Conservation (phyloP, 1,284 basidiomycete species). For the Neolentinus lepideus region DNA sequence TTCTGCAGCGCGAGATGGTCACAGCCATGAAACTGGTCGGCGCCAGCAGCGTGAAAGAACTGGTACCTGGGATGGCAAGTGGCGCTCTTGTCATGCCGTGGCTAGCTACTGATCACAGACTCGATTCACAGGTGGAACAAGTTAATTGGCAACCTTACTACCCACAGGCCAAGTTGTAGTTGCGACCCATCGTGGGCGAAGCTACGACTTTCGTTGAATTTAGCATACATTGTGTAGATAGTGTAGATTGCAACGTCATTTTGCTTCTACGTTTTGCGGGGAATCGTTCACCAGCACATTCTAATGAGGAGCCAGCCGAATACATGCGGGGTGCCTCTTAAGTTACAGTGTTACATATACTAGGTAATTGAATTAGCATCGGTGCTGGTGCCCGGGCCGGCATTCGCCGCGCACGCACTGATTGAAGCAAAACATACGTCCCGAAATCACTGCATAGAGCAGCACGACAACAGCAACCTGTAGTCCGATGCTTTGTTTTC, state of each 20-base stretch:
- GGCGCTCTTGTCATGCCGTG: constrained; percentile 2
- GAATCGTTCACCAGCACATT: no score
- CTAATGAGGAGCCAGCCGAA: no score
- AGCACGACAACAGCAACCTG: no score
- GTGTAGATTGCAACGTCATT: neutral
- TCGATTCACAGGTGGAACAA: constrained; percentile 41
- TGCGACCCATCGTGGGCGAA: neutral
- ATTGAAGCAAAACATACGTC: no score
- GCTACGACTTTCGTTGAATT: neutral
- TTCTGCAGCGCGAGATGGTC: constrained; percentile 77
- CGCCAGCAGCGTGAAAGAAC: constrained; percentile 59
- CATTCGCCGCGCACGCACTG: no score
- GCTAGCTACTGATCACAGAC: no score
- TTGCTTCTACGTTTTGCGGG: neutral
- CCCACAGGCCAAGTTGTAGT: constrained; percentile 31
- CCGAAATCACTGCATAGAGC: no score
- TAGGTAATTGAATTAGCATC: no score
- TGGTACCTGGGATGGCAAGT: constrained; percentile 76
- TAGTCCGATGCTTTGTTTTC: no score
- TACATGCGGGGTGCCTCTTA: no score
- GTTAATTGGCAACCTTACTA: constrained; percentile 56
- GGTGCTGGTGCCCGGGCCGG: no score
- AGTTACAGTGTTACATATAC: no score
- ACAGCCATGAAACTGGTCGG: constrained; percentile 79
- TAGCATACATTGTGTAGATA: neutral